Evolutionary conservation across 208 protist species (phyloP), one percentile per base, ranked within the genome.

Genomic region (Strigomonas culicis): DNA sequence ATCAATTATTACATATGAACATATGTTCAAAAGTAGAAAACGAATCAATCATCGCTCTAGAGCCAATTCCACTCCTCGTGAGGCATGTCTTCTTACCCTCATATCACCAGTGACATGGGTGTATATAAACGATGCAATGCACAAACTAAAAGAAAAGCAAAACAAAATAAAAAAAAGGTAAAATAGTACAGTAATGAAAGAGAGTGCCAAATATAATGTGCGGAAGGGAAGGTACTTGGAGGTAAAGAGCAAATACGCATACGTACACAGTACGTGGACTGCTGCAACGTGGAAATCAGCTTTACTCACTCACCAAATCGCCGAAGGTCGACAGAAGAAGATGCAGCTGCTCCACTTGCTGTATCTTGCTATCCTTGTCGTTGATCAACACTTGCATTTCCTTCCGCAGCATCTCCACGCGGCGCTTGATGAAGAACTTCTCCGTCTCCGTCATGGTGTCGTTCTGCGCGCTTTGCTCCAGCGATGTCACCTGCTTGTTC

Each of bases 161-260:
- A 63, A 51, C 13, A 25, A 43, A n/a, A 69, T n/a, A 64, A 61
- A 58, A 25, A 34, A 49, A 64, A 51, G 27, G 34, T 32, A 65
- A 39, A 59, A 52, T 8, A 52, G 25, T 7, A 52, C 4, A 8
- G n/a, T 52, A 52, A 52, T 52, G 13, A 52, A 13, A 13, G 25
- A 4, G 47, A 13, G 13, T 21, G 15, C 13, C 13, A 47, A 47
- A 47, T 21, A n/a, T n/a, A n/a, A n/a, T n/a, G 22, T 41, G 41
- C 0, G 11, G 27, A 22, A 10, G 7, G 34, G 3, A 56, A 53
- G 36, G 11, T 65, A 50, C n/a, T 64, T 52, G 32, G 51, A 61
- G 19, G 55, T n/a, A 53, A 63, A 63, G 7, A 47, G 15, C 13
- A 13, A 47, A 47, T 21, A 47, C 41, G 19, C 41, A 47, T 19